A percentile compares a stretch with the other conserved stretches of the same genome.
Evolutionary conservation across 2,329 filamentous ascomycete species (phyloP).

Genomic region (Tolypocladium ovalisporum): DNA sequence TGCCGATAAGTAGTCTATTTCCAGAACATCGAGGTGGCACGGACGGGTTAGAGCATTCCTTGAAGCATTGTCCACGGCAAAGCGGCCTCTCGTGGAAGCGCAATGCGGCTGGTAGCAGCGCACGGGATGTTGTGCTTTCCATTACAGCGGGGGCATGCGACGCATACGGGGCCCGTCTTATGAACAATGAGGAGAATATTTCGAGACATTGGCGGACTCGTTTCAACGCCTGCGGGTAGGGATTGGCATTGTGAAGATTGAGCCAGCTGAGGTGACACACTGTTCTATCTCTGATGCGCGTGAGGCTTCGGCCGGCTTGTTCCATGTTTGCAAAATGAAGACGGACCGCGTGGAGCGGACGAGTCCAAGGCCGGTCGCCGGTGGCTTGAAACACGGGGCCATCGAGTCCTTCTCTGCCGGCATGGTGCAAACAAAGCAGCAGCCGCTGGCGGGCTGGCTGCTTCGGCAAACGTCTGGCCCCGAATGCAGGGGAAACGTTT

Average conservation of each 20-base stretch:
- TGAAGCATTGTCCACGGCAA: not conserved
- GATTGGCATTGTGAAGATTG: not conserved
- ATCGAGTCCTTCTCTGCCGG: not conserved
- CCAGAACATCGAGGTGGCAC: not conserved
- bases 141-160: not conserved
- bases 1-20: not conserved
- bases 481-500: not conserved
- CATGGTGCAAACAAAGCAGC: not conserved
- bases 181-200: not conserved
- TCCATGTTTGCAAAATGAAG: not conserved
- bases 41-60: not conserved
- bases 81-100: not conserved
- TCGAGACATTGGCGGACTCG: not conserved
- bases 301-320: not conserved
- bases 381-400: not conserved
- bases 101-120: not conserved
- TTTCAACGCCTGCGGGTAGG: slow-evolving; percentile 1
- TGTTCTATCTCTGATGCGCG: not conserved
- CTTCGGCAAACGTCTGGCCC: not conserved
- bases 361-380: not conserved
- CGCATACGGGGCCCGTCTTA: not conserved
- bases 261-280: not conserved
- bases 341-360: not conserved
- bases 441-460: not conserved
- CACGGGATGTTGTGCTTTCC: not conserved